Conservation (phyloP, 1,284 basidiomycete species). For the Hemileia vastatrix region DNA sequence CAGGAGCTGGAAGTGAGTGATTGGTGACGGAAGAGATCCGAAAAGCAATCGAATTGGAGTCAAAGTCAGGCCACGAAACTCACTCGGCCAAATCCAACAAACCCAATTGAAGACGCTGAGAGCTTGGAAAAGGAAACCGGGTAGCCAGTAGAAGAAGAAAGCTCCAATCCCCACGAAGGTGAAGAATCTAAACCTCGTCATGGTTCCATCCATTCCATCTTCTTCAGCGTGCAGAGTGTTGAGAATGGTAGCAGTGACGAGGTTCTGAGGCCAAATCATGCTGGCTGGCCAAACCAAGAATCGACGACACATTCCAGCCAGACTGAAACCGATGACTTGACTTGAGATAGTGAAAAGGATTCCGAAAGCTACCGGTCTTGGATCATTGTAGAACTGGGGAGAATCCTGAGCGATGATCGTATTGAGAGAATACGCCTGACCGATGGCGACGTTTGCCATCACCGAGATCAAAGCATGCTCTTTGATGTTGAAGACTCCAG, state of each 20-base stretch:
- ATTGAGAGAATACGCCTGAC: conserved; percentile 62
- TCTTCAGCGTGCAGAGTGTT: conserved; percentile 45
- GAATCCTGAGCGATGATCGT: conserved; percentile 66
- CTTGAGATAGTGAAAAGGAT: conserved; percentile 46
- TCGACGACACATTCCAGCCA: conserved; percentile 48
- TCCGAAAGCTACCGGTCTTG: conserved; percentile 59
- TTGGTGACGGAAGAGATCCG: too few relatives aligned
- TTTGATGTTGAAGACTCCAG: conserved; percentile 32
- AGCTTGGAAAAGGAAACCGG: conserved; percentile 76
- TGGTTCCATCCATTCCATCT: conserved; percentile 54
- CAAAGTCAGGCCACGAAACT: too few relatives aligned
- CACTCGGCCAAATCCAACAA: conserved; percentile 76
- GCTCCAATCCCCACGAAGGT: conserved; percentile 54
- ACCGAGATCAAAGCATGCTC: conserved; percentile 49
- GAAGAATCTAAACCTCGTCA: conserved; percentile 71
- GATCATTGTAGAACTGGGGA: conserved; percentile 59
- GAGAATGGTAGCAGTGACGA: conserved; percentile 48
- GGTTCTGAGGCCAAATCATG: conserved; percentile 47
- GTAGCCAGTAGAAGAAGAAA: conserved; percentile 78
- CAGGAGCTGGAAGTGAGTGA: not conserved
- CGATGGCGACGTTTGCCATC: conserved; percentile 55
- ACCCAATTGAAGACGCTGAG: conserved; percentile 77
- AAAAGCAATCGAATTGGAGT: too few relatives aligned
- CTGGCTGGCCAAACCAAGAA: conserved; percentile 48
- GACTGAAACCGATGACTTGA: conserved; percentile 50